Percentiles rank a stretch among this genome's conserved stretches.
Evolutionary conservation across 2,329 filamentous ascomycete species (phyloP).

Genomic region (Paraphoma chrysanthemicola): DNA sequence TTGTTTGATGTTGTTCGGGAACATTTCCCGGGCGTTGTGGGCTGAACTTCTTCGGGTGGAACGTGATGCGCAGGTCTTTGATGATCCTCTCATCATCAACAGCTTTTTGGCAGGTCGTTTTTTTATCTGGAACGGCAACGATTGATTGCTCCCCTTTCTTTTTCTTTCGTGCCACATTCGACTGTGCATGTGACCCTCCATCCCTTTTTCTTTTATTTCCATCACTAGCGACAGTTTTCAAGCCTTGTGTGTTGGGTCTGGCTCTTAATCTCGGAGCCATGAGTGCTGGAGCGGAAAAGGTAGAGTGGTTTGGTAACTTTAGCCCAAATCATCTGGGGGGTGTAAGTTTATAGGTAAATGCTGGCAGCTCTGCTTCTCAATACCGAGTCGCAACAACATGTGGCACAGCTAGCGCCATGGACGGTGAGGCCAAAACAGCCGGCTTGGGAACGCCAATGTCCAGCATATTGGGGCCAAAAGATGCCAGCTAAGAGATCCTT

Average conservation of each 20-base stretch:
- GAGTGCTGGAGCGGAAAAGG: background rate
- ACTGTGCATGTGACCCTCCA: background rate
- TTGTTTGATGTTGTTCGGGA: constrained; percentile 13
- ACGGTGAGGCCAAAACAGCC: background rate
- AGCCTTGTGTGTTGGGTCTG: background rate
- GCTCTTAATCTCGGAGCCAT: background rate
- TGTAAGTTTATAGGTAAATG: background rate
- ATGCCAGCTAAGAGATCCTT: constrained; percentile 1
- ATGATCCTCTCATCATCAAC: background rate
- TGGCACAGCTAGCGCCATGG: background rate
- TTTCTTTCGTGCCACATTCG: background rate
- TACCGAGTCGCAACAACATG: background rate
- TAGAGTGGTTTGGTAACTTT: background rate
- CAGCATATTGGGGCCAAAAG: constrained; percentile 2
- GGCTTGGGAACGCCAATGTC: background rate
- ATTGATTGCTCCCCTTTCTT: background rate
- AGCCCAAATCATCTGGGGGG: background rate
- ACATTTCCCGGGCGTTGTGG: constrained; percentile 3
- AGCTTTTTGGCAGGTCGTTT: background rate
- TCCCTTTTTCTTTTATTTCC: background rate
- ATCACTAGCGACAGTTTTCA: background rate
- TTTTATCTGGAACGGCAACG: background rate
- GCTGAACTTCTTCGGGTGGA: background rate
- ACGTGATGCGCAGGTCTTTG: background rate
- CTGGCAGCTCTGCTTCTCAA: background rate